Evolutionary conservation across 495 filamentous ascomycete species (phyloP).

Genomic region (Sabuloglossum arenarium): DNA sequence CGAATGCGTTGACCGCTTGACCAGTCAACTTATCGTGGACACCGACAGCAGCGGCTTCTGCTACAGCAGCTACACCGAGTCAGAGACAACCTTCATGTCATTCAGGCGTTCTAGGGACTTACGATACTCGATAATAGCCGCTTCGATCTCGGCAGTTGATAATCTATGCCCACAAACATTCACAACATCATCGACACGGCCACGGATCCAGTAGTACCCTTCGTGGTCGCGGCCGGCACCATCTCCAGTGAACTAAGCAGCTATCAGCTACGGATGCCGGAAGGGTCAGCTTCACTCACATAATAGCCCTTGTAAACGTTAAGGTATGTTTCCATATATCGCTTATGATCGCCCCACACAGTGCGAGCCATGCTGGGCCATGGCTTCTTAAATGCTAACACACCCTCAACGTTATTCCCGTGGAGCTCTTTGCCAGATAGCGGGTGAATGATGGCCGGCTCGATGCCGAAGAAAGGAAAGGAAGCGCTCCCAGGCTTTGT

Average conservation of each 20-base stretch:
- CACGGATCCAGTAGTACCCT: slow-evolving; percentile 99
- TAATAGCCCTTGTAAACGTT: slow-evolving; percentile 98
- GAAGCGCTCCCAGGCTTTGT: slow-evolving; percentile 63
- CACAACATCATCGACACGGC: slow-evolving; percentile 94
- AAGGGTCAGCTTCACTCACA: slow-evolving; percentile 29
- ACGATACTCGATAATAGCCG: slow-evolving; percentile 82
- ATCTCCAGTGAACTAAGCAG: slow-evolving; percentile 77
- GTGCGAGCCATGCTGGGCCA: slow-evolving; percentile 99
- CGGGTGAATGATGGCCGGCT: slow-evolving; percentile 94
- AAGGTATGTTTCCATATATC: slow-evolving; percentile 97
- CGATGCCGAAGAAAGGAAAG: slow-evolving; percentile 90
- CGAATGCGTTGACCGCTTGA: slow-evolving; percentile 94
- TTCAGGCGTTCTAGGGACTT: slow-evolving; percentile 14
- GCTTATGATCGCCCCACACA: slow-evolving; percentile 96
- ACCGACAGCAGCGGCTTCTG: slow-evolving; percentile 91
- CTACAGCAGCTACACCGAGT: slow-evolving; percentile 35
- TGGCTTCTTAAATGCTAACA: slow-evolving; percentile 91
- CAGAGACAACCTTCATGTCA: slow-evolving; percentile 6
- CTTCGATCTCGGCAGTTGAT: slow-evolving; percentile 95
- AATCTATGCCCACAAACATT: slow-evolving; percentile 93
- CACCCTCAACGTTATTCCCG: slow-evolving; percentile 95
- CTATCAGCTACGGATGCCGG: slow-evolving; percentile 15
- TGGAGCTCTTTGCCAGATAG: slow-evolving; percentile 83
- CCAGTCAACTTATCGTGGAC: slow-evolving; percentile 83
- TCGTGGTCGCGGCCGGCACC: slow-evolving; percentile 95